These are phyloP conservation scores for Austropuccinia psidii DNA, from an alignment of 1,284 basidiomycete genomes.

Conservation along the genomic window DNA sequence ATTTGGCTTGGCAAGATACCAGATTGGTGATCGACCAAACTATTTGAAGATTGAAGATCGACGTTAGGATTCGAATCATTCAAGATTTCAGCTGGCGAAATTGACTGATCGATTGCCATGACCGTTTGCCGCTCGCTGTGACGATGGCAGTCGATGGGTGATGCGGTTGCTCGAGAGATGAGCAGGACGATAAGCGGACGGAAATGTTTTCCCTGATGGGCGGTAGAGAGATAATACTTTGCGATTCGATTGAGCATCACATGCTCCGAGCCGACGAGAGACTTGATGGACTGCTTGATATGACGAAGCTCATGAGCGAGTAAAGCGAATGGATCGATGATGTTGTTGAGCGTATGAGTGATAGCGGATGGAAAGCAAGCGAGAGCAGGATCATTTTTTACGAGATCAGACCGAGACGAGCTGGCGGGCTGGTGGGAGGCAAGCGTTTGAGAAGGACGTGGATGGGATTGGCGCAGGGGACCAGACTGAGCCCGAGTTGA, in stretches of 20 bases:
- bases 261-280: constrained; percentile 78
- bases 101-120: constrained; percentile 1
- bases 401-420: no score
- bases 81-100: constrained; percentile 8
- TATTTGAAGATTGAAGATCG: not conserved
- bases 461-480: no score
- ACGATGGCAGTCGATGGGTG: constrained; percentile 47
- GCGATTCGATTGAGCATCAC: constrained; percentile 79
- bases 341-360: not conserved
- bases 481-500: no score
- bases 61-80: constrained; percentile 8
- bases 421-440: no score
- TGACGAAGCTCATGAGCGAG: constrained; percentile 66
- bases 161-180: constrained; percentile 82
- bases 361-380: no score
- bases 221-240: constrained; percentile 80
- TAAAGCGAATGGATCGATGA: constrained; percentile 59
- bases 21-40: not conserved
- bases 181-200: constrained; percentile 84
- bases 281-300: constrained; percentile 66
- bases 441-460: no score
- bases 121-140: not conserved
- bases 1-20: constrained; percentile 71
- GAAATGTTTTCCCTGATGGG: constrained; percentile 67
- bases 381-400: no score